phyloP scores from a whole-genome alignment of 2,329 filamentous ascomycete species.

The Diaporthe sp. region DNA sequence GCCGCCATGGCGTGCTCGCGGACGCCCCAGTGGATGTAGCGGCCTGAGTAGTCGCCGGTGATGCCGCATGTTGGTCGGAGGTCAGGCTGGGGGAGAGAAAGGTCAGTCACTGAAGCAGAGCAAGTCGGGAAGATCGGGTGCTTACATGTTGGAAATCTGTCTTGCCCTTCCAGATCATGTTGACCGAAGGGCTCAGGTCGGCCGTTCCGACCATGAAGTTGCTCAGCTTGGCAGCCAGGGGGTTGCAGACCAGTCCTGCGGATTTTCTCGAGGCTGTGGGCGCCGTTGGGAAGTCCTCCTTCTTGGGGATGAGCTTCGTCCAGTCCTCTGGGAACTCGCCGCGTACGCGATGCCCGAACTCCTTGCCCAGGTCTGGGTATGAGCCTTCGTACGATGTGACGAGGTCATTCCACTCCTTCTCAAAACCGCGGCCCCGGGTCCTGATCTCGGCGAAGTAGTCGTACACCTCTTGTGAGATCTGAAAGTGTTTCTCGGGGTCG shows the following conservation, averaged over 20 bases:
- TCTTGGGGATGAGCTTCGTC: conserved; percentile 62
- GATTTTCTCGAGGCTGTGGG: conserved; percentile 63
- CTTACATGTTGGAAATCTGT: conserved; percentile 63
- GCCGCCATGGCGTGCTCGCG: conserved; percentile 73
- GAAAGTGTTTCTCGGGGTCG: conserved; percentile 61
- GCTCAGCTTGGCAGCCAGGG: conserved; percentile 55
- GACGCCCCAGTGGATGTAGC: conserved; percentile 72
- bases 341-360: conserved; percentile 61
- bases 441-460: conserved; percentile 65
- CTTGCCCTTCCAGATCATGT: conserved; percentile 64
- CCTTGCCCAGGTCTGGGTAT: conserved; percentile 46
- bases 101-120: background rate
- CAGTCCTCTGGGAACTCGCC: conserved; percentile 63
- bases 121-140: background rate
- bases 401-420: conserved; percentile 61
- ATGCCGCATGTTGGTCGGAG: conserved; percentile 42
- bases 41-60: conserved; percentile 63
- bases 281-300: conserved; percentile 57
- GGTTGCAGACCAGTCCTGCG: conserved; percentile 62
- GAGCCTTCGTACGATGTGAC: conserved; percentile 37
- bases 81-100: conserved; percentile 36
- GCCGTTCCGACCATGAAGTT: conserved; percentile 62
- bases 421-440: conserved; percentile 58
- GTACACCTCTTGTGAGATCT: conserved; percentile 59
- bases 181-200: conserved; percentile 60